Percentiles rank a stretch among this genome's conserved stretches.
Evolutionary conservation across 169 alveolate species (phyloP).

Genomic region (Plasmodium adleri): DNA sequence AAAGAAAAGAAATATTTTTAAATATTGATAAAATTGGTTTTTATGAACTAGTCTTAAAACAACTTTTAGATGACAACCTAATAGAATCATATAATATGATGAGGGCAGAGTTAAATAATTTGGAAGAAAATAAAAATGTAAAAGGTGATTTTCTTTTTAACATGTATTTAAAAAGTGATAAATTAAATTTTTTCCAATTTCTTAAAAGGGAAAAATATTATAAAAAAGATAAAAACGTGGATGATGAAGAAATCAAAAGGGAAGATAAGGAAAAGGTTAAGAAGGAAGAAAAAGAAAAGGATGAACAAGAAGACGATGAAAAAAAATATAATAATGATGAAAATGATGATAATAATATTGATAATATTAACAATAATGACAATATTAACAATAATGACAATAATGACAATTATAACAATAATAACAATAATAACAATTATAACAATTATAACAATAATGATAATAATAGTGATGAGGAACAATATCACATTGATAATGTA

Average conservation of each 20-base stretch:
- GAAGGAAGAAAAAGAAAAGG: neutral
- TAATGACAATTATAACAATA: too few relatives aligned
- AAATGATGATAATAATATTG: too few relatives aligned
- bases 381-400: too few relatives aligned
- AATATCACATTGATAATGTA: too few relatives aligned
- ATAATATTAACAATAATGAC: too few relatives aligned
- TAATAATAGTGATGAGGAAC: too few relatives aligned
- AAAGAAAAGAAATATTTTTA: constrained; percentile 1
- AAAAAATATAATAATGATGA: too few relatives aligned
- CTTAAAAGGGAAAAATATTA: neutral
- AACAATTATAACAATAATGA: too few relatives aligned
- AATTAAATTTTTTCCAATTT: too few relatives aligned
- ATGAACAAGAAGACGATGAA: too few relatives aligned
- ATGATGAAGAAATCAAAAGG: neutral
- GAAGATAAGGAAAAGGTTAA: neutral
- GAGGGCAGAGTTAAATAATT: constrained; percentile 31
- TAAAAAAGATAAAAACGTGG: neutral
- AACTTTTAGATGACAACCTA: constrained; percentile 44
- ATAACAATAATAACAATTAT: too few relatives aligned
- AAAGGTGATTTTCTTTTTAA: constrained; percentile 39
- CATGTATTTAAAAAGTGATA: constrained; percentile 3
- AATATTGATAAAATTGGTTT: constrained; percentile 48
- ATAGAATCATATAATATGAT: constrained; percentile 31
- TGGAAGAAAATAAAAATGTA: constrained; percentile 28
- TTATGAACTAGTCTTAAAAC: constrained; percentile 56